Conservation (phyloP, 2,329 filamentous ascomycete species). For the Claviceps arundinis region DNA sequence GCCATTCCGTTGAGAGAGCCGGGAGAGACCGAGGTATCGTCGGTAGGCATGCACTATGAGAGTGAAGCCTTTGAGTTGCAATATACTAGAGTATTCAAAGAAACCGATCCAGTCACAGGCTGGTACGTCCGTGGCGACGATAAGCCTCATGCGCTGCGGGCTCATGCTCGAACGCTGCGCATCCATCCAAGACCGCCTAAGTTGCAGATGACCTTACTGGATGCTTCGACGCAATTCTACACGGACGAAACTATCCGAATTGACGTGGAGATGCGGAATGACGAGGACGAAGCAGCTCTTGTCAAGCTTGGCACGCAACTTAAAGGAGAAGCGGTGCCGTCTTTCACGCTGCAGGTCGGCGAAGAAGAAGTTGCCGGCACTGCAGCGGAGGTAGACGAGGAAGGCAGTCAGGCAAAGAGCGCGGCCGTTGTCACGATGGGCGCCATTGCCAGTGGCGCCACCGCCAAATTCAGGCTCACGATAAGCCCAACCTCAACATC, state of each 20-base stretch:
- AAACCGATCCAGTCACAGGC: slow-evolving; percentile 26
- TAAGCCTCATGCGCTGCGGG: slow-evolving; percentile 33
- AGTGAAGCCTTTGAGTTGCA: slow-evolving; percentile 54
- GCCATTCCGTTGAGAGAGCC: slow-evolving; percentile 65
- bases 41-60: slow-evolving; percentile 49
- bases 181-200: slow-evolving; percentile 87
- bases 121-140: slow-evolving; percentile 36
- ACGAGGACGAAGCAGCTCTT: slow-evolving; percentile 66
- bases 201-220: slow-evolving; percentile 58
- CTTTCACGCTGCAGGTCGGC: slow-evolving; percentile 27
- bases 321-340: slow-evolving; percentile 42
- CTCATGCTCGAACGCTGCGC: slow-evolving; percentile 44
- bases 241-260: slow-evolving; percentile 65
- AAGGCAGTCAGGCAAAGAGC: slow-evolving; percentile 22
- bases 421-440: slow-evolving; percentile 31
- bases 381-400: slow-evolving; percentile 18
- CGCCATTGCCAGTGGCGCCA: slow-evolving; percentile 32
- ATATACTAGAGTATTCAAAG: slow-evolving; percentile 44
- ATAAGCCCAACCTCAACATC: slow-evolving; percentile 37
- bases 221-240: slow-evolving; percentile 62
- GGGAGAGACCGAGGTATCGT: slow-evolving; percentile 57
- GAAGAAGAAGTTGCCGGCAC: slow-evolving; percentile 18
- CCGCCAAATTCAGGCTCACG: slow-evolving; percentile 29
- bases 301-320: slow-evolving; percentile 58
- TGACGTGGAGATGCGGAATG: slow-evolving; percentile 60